Base-by-base conservation (phyloP, 345 rosid genomes). In the Pistacia atlantica region DNA sequence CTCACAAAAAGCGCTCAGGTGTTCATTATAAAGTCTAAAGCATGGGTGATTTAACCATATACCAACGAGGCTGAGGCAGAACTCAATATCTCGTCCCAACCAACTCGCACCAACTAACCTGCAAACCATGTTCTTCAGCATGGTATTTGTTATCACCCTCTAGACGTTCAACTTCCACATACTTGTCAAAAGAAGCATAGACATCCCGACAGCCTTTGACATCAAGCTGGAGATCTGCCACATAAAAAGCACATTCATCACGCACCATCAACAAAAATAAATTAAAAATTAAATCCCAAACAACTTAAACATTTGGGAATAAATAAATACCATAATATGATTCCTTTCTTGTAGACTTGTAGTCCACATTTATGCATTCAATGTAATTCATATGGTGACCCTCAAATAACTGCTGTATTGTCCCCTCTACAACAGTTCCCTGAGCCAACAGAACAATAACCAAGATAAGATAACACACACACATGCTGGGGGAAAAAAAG, bases 371-470 rank as follows among this genome's bases (percentile, higher is more conserved):
- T 80, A 95, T 93, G 94, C 99, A 95, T 72, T 90, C 99, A 57
- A 95, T 95, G 87, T 95, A 95, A 80, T 93, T 95, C 99, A 95
- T 95, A 78, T 92, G 97, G 79, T 95, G 99, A 67, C 99, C 99
- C 87, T 95, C 99, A 81, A 95, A 95, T 69, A 95, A 81, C 80
- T 93, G 92, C 75, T 95, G 99, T 80, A 95, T 95, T 59, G 98
- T 95, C 77, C 99, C 99, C 87, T 95, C 99, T 58, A 95, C 99
- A 75, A 93, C 99, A 82, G 99, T 95, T 69, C 98, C 99, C 99
- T 95, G 83, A 28, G 60, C 56, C 65, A 74, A 66, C 48, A 71
- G 58, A 73, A 59, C 35, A 57, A 65, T 45, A 45, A 45, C 31
- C 73, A 71, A 65, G 56, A 74, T 67, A 70, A 20, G 52, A 11